phyloP scores from a whole-genome alignment of 2,329 filamentous ascomycete genomes.

The Diaporthe citri region DNA sequence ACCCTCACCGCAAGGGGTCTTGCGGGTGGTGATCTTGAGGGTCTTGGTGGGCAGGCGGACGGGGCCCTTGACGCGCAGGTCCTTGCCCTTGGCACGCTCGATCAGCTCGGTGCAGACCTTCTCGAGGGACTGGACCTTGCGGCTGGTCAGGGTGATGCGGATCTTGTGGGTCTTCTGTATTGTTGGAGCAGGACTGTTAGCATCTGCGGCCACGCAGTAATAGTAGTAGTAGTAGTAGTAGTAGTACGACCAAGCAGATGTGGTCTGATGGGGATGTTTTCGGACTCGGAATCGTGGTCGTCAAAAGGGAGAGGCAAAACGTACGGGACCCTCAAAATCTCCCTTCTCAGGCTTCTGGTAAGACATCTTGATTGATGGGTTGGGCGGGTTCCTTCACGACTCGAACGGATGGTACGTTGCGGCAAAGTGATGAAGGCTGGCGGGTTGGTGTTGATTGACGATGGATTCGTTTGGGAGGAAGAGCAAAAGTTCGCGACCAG shows the following conservation, averaged over 20 bases:
- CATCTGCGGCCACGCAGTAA: neutral
- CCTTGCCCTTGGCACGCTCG: slow-evolving; percentile 98
- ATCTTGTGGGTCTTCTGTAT: slow-evolving; percentile 93
- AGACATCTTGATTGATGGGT: slow-evolving; percentile 76
- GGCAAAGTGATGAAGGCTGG: slow-evolving; percentile 83
- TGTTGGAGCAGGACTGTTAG: slow-evolving; percentile 34
- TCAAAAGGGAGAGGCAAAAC: slow-evolving; percentile 51
- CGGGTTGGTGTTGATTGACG: slow-evolving; percentile 42
- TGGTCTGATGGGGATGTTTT: no score
- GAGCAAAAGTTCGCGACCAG: slow-evolving; percentile 19
- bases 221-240: neutral
- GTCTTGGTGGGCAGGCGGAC: slow-evolving; percentile 98
- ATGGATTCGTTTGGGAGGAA: slow-evolving; percentile 13
- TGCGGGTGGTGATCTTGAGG: slow-evolving; percentile 96
- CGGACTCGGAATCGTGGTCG: neutral
- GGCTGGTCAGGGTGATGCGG: slow-evolving; percentile 96
- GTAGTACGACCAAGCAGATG: no score
- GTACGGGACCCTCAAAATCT: slow-evolving; percentile 86
- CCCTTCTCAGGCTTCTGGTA: slow-evolving; percentile 97
- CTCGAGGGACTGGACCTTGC: slow-evolving; percentile 96
- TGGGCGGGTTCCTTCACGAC: slow-evolving; percentile 75
- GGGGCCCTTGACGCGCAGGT: slow-evolving; percentile 97
- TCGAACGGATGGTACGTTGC: slow-evolving; percentile 77
- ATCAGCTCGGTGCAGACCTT: slow-evolving; percentile 99
- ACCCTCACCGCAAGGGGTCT: slow-evolving; percentile 99